A percentile compares a stretch with the other conserved stretches of the same genome.
These are phyloP conservation scores for Eudorina sp. DNA, from an alignment of 139 green algal species.

Conservation along the genomic window DNA sequence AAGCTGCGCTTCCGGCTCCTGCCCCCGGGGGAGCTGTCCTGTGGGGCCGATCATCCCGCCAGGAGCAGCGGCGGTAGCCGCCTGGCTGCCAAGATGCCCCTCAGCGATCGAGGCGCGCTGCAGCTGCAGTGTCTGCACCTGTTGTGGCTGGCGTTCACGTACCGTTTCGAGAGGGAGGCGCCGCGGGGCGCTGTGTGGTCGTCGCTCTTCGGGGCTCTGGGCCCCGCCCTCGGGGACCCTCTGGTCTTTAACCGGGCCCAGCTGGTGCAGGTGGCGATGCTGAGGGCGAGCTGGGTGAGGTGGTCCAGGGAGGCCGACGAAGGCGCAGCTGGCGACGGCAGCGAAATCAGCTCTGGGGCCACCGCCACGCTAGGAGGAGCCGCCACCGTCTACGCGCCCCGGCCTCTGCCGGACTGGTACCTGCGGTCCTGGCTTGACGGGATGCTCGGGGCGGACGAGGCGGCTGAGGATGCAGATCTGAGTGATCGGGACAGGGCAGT, in stretches of 20 bases:
- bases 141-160: slow-evolving; percentile 6
- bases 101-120: too few species aligned
- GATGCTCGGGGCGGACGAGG: too few species aligned
- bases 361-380: too few species aligned
- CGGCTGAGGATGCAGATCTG: too few species aligned
- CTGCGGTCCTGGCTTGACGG: too few species aligned
- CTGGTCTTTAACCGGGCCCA: too few species aligned
- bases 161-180: not conserved
- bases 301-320: too few species aligned
- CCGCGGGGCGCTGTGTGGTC: not conserved
- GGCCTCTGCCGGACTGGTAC: not conserved
- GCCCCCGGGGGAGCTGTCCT: not conserved
- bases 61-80: not conserved
- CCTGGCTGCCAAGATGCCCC: too few species aligned
- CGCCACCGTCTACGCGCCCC: not conserved
- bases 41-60: not conserved
- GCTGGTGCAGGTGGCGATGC: slow-evolving; percentile 24
- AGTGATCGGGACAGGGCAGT: too few species aligned
- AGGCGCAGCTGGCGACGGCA: not conserved
- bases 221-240: too few species aligned
- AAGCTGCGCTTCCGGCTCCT: not conserved
- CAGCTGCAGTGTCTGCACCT: not conserved
- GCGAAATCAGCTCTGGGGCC: not conserved
- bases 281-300: not conserved
- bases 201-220: too few species aligned